Evolutionary conservation across 2,329 filamentous ascomycete species (phyloP).

Genomic region (Akanthomyces dipterigenus): DNA sequence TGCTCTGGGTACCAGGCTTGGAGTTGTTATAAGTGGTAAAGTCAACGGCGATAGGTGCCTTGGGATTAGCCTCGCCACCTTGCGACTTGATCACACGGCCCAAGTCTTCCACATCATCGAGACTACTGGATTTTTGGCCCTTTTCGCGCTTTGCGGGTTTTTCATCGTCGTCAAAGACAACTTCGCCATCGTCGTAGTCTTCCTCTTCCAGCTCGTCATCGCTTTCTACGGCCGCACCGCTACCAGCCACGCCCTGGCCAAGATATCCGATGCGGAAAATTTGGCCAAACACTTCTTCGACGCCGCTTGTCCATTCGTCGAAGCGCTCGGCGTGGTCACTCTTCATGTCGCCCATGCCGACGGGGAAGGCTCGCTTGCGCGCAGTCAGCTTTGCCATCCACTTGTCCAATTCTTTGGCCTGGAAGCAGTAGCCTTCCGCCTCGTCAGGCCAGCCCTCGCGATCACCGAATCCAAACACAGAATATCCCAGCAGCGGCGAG

Average conservation of each 20-base stretch:
- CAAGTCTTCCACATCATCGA: conserved; percentile 83
- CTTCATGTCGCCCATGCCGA: conserved; percentile 84
- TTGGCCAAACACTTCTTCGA: conserved; percentile 62
- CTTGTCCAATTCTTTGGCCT: conserved; percentile 82
- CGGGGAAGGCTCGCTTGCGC: conserved; percentile 77
- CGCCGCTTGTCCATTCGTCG: conserved; percentile 69
- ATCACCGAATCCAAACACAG: conserved; percentile 91
- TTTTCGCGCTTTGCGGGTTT: conserved; percentile 37
- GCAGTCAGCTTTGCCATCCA: conserved; percentile 96
- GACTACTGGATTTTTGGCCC: conserved; percentile 28
- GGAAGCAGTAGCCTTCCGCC: conserved; percentile 84
- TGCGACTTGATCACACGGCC: conserved; percentile 55
- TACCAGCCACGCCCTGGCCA: conserved; percentile 64
- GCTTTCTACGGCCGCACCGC: conserved; percentile 77
- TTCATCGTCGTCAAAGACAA: conserved; percentile 37
- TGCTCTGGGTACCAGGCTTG: conserved; percentile 33
- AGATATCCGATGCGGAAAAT: conserved; percentile 53
- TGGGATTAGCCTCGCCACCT: conserved; percentile 27
- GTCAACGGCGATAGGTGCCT: conserved; percentile 65
- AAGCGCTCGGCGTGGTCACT: conserved; percentile 61
- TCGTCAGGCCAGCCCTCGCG: conserved; percentile 88
- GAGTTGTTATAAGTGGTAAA: conserved; percentile 67
- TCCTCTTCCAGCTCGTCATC: conserved; percentile 66
- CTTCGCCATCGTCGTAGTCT: conserved; percentile 49
- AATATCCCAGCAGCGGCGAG: conserved; percentile 71